Base-by-base conservation (phyloP, 169 alveolate species). In the Plasmodium fragile region DNA sequence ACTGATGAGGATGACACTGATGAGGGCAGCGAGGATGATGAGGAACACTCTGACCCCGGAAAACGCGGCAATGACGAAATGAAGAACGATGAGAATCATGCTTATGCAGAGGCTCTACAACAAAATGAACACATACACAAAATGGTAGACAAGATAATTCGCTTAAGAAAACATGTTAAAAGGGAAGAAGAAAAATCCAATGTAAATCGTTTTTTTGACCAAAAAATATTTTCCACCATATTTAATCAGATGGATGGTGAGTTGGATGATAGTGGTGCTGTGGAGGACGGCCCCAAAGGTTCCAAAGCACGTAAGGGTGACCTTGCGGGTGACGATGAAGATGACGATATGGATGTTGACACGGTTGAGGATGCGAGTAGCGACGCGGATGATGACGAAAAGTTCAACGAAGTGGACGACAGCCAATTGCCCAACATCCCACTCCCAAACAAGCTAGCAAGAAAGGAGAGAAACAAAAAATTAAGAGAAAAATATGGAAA, bases 401-500 rank as follows among this genome's bases (percentile, higher is more conserved):
- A 79, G 22, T 80, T 91, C 53, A 75, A 91, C 81, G 94, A 91
- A 91, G 22, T 80, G 7, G 83, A 80, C 22, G 92, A 73, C 28
- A 25, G 83, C 6, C 34, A 69, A 4, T 28, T 91, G 25, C 94
- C 94, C n/a, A 79, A 91, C 32, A 91, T 91, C 39, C 94, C 94
- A 28, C 39, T 91, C 36, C 94, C 94, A 45, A 89, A 80, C 36
- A 91, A 91, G 55, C 53, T 91, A 91, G 94, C 91, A 30, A 91
- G 82, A 69, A 91, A 91, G 53, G 92, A 81, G 59, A 80, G 65
- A 81, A 91, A 91, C 5, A 91, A 80, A 91, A 65, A 91, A 52
- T 91, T 91, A 91, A 91, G 81, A 53, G 94, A 80, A 91, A 79
- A 91, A 81, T 91, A 80, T 45, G 92, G 92, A 81, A 81, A 75